A percentile compares a stretch with the other conserved stretches of the same genome.
phyloP scores from a whole-genome alignment of 148 eudicot genomes.

The Chenopodium formosanum region DNA sequence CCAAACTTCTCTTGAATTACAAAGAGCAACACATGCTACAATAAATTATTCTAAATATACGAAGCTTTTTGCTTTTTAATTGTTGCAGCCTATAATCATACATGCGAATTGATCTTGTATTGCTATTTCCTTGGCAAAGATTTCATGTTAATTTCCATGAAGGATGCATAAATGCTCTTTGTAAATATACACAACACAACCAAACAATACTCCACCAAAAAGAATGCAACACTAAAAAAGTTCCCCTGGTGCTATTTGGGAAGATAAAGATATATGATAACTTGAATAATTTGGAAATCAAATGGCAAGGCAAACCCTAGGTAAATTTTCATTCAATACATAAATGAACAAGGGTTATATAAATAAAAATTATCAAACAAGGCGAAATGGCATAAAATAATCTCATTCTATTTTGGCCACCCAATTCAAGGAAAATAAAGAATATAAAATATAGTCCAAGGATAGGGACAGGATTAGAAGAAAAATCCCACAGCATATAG shows the following conservation, averaged over 20 bases:
- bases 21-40: neutral
- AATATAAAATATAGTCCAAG: neutral
- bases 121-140: neutral
- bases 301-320: neutral
- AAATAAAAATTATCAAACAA: too few species aligned
- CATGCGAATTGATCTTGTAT: neutral
- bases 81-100: neutral
- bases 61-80: neutral
- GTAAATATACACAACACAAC: neutral
- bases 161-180: neutral
- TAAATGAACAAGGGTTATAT: neutral
- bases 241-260: neutral
- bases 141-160: neutral
- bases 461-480: neutral
- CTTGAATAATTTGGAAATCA: neutral
- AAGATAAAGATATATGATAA: neutral
- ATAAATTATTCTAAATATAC: neutral
- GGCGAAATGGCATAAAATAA: too few species aligned
- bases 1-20: neutral
- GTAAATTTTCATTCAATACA: neutral
- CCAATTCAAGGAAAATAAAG: neutral
- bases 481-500: neutral
- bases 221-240: neutral
- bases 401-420: neutral
- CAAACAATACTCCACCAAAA: neutral